phyloP scores from a whole-genome alignment of 768 basidiomycete species.

The Kwoniella newhampshirensis region DNA sequence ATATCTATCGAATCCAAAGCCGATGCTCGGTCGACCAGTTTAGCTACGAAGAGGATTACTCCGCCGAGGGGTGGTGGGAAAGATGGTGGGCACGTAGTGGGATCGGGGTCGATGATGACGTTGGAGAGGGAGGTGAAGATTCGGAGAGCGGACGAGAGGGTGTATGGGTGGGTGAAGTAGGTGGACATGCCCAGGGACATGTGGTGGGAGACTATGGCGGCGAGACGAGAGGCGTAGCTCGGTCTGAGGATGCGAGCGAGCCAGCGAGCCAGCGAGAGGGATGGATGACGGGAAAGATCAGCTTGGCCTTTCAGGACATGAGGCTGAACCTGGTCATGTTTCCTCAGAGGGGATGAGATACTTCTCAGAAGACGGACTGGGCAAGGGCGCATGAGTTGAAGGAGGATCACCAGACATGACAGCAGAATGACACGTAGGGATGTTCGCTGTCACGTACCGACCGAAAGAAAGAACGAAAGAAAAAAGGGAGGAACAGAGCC shows the following conservation, averaged over 20 bases:
- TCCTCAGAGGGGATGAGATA: no score
- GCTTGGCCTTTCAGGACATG: no score
- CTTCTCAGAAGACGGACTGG: no score
- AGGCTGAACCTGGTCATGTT: no score
- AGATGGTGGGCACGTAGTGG: neutral
- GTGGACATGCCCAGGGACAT: constrained; percentile 10
- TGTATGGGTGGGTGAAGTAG: constrained; percentile 5
- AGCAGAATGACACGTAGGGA: no score
- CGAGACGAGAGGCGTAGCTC: constrained; percentile 8
- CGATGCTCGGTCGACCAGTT: neutral
- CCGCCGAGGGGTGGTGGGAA: constrained; percentile 11
- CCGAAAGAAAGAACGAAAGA: no score
- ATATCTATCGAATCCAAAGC: constrained; percentile 2
- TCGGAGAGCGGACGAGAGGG: neutral
- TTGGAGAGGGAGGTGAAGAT: constrained; percentile 2
- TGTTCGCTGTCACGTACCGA: no score
- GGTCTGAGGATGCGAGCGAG: constrained; percentile 3
- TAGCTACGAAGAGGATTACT: constrained; percentile 5
- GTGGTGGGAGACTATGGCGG: constrained; percentile 7
- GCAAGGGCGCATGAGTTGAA: no score
- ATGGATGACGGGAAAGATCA: no score
- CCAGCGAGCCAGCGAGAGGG: no score
- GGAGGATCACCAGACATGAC: no score
- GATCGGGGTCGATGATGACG: neutral
- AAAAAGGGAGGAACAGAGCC: no score